Evolutionary conservation across 2,329 filamentous ascomycete species (phyloP).

Genomic region (Trichocomaceae sp.): DNA sequence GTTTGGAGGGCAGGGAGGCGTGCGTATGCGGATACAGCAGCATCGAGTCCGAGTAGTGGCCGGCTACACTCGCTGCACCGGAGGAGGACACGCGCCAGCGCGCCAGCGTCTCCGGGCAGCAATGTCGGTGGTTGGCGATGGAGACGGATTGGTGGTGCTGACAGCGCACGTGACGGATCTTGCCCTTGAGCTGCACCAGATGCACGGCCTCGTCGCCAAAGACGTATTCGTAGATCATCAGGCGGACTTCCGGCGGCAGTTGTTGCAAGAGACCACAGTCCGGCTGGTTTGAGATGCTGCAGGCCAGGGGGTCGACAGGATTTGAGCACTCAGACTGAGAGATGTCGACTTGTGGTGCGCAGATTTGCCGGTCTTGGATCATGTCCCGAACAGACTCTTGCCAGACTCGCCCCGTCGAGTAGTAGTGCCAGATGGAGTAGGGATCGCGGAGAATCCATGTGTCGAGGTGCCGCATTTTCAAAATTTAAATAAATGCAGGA

Average conservation of each 20-base stretch:
- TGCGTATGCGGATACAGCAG: slow-evolving; percentile 33
- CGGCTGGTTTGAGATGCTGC: slow-evolving; percentile 17
- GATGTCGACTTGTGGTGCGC: slow-evolving; percentile 19
- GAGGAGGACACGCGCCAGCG: slow-evolving; percentile 24
- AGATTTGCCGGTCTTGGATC: slow-evolving; percentile 32
- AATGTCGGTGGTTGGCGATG: slow-evolving; percentile 26
- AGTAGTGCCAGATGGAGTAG: slow-evolving; percentile 36
- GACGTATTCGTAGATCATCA: slow-evolving; percentile 33
- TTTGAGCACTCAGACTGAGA: background rate
- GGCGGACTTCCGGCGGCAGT: slow-evolving; percentile 32
- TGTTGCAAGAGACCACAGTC: slow-evolving; percentile 20
- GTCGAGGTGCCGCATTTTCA: slow-evolving; percentile 33
- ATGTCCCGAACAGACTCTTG: slow-evolving; percentile 29
- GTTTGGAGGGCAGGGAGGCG: slow-evolving; percentile 17
- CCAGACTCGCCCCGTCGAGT: slow-evolving; percentile 30
- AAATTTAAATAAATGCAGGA: background rate
- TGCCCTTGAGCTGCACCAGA: slow-evolving; percentile 30
- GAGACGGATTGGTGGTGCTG: slow-evolving; percentile 16
- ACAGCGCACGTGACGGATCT: slow-evolving; percentile 29
- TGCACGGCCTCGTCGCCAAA: slow-evolving; percentile 31
- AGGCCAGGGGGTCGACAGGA: slow-evolving; percentile 15
- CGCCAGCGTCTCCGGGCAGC: slow-evolving; percentile 27
- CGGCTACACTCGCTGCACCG: slow-evolving; percentile 16
- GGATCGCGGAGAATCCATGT: slow-evolving; percentile 34
- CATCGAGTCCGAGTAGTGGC: slow-evolving; percentile 16